These are phyloP conservation scores for Colletotrichum coccodes DNA, from an alignment of 2,329 filamentous ascomycete species.

Conservation along the genomic window DNA sequence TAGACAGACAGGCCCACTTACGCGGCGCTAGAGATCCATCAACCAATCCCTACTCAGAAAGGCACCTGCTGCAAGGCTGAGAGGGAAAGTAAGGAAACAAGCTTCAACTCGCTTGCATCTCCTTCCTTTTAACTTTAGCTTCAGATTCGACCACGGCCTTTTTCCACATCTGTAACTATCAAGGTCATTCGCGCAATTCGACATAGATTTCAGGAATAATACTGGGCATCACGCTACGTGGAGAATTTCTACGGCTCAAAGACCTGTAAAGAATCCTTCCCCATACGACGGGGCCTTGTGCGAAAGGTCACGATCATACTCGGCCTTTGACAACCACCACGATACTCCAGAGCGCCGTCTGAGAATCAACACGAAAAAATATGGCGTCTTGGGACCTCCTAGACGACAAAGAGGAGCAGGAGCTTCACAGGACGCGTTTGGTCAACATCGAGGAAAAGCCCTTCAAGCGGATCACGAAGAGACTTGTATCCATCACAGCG, in stretches of 20 bases:
- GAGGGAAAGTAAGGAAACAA: conserved; percentile 5
- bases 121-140: conserved; percentile 5
- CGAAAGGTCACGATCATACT: background rate
- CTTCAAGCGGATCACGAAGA: conserved; percentile 88
- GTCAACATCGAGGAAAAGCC: conserved; percentile 92
- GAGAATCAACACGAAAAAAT: conserved; percentile 14
- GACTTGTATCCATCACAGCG: conserved; percentile 76
- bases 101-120: background rate
- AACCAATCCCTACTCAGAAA: conserved; percentile 18
- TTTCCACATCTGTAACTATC: background rate
- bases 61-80: conserved; percentile 30
- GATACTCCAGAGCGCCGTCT: too few species aligned
- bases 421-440: conserved; percentile 87
- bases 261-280: background rate
- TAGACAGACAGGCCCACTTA: background rate
- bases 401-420: conserved; percentile 80
- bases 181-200: background rate
- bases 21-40: background rate
- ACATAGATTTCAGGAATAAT: background rate
- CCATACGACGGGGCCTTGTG: background rate
- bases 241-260: background rate
- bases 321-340: background rate
- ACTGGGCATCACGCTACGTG: background rate
- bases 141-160: background rate
- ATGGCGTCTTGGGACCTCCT: conserved; percentile 72